Base-by-base conservation (phyloP, 768 basidiomycete genomes). In the Russula sp. region DNA sequence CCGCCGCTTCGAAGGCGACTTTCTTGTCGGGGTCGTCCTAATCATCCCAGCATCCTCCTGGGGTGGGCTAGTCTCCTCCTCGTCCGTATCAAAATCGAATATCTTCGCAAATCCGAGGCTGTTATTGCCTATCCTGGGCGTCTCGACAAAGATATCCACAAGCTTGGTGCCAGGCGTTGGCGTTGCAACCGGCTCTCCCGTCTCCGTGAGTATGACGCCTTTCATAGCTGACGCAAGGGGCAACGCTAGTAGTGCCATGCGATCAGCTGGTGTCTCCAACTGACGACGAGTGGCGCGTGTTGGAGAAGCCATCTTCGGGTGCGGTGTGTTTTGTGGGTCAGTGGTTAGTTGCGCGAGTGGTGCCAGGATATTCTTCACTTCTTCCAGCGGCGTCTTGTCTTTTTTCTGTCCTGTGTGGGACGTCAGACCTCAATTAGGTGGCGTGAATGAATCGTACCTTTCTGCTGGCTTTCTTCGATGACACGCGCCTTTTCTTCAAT, bases 151-250 rank as follows among this genome's bases (percentile, higher is more conserved):
- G 2, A 91, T 78, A 40, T 82, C 84, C 2, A 81, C 81, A 0
- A 92, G 78, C 70, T 88, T 87, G 0, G 79, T 76, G 0, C 46
- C n/a, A 48, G 87, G 88, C 2, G 82, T 79, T 1, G 91, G 91
- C 14, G 91, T 94, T 3, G 83, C 79, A 8, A 93, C 77, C 1
- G 80, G 77, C 71, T 92, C 85, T 9, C 92, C 91, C 0, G 92
- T 92, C 9, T 86, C 78, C 0, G 92, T 92, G 42, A 92, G 78
- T 34, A 94, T 80, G 44, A 94, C 88, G 3, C 92, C 79, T 67
- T 78, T 78, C 79, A 80, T 80, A 16, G 79, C 79, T 13, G 76
- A 77, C 0, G 69, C 73, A 20, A 63, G n/a, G 10, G 73, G 71
- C 38, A 70, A 63, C 38, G 63, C 38, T 36, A 65, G 66, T 6